phyloP scores from a whole-genome alignment of 371 early-diverging fungal genomes.

The Syncephalastrum sp. region DNA sequence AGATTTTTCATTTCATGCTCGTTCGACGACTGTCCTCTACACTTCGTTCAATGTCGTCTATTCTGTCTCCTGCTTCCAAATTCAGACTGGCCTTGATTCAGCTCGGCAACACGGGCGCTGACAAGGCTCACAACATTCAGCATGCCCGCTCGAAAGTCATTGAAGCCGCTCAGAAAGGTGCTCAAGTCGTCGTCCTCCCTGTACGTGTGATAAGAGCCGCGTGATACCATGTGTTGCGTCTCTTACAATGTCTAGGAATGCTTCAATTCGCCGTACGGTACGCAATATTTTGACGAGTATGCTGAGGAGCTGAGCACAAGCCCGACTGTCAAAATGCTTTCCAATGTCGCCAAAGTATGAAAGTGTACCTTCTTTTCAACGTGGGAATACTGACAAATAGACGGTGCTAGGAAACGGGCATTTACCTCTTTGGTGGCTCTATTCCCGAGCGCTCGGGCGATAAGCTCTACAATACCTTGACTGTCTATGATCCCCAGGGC shows the following conservation, averaged over 20 bases:
- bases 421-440: constrained; percentile 80
- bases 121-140: constrained; percentile 79
- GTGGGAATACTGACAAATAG: constrained; percentile 1
- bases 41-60: constrained; percentile 13
- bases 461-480: constrained; percentile 88
- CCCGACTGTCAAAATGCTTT: constrained; percentile 63
- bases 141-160: constrained; percentile 75
- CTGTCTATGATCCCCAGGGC: constrained; percentile 81
- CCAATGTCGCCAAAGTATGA: constrained; percentile 75
- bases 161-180: constrained; percentile 81
- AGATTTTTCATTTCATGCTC: too few relatives aligned
- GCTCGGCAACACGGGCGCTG: constrained; percentile 61
- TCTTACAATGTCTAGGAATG: constrained; percentile 64
- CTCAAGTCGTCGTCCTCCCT: constrained; percentile 88
- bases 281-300: constrained; percentile 79
- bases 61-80: constrained; percentile 33
- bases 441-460: constrained; percentile 78
- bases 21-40: too few relatives aligned
- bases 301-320: constrained; percentile 67
- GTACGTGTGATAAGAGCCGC: constrained; percentile 34
- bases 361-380: neutral
- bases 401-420: constrained; percentile 64
- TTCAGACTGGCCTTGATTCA: constrained; percentile 81
- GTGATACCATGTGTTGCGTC: neutral
- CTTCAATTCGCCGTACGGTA: constrained; percentile 96